phyloP scores from a whole-genome alignment of 2,329 filamentous ascomycete species.

The Purpureocillium takamizusanense region DNA sequence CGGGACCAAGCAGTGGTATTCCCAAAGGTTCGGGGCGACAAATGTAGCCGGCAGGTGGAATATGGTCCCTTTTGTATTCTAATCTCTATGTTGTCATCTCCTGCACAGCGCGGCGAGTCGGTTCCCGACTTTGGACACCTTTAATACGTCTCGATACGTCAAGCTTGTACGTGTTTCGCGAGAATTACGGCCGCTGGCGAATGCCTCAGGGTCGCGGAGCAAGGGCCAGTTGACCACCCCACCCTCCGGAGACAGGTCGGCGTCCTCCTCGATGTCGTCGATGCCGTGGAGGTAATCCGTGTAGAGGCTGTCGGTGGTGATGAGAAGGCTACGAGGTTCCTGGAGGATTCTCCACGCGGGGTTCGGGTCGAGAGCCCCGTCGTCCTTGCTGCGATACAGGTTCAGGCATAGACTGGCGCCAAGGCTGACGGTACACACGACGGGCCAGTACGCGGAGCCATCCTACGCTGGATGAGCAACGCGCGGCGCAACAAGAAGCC shows the following conservation, averaged over 20 bases:
- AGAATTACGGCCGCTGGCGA: conserved; percentile 42
- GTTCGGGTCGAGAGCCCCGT: conserved; percentile 44
- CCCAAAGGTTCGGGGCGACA: conserved; percentile 60
- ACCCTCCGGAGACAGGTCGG: conserved; percentile 48
- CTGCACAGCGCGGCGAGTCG: conserved; percentile 48
- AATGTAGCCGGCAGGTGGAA: conserved; percentile 56
- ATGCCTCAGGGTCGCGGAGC: conserved; percentile 39
- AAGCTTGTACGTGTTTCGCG: conserved; percentile 60
- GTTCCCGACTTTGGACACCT: conserved; percentile 64
- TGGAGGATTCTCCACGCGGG: conserved; percentile 59
- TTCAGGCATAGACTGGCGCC: conserved; percentile 71
- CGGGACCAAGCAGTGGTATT: conserved; percentile 73
- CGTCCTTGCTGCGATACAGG: conserved; percentile 55
- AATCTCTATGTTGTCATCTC: conserved; percentile 20
- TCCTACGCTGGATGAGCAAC: conserved; percentile 43
- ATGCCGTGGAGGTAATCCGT: conserved; percentile 69
- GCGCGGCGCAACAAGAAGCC: conserved; percentile 1
- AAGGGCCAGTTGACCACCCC: conserved; percentile 67
- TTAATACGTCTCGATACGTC: conserved; percentile 79
- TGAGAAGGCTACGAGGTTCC: conserved; percentile 71
- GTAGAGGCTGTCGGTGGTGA: conserved; percentile 63
- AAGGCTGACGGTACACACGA: conserved; percentile 86
- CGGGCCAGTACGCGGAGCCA: conserved; percentile 74
- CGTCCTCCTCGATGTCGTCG: conserved; percentile 55
- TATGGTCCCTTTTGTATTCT: conserved; percentile 67